Conservation (phyloP, 116 monocot species). For the Zostera marina region DNA sequence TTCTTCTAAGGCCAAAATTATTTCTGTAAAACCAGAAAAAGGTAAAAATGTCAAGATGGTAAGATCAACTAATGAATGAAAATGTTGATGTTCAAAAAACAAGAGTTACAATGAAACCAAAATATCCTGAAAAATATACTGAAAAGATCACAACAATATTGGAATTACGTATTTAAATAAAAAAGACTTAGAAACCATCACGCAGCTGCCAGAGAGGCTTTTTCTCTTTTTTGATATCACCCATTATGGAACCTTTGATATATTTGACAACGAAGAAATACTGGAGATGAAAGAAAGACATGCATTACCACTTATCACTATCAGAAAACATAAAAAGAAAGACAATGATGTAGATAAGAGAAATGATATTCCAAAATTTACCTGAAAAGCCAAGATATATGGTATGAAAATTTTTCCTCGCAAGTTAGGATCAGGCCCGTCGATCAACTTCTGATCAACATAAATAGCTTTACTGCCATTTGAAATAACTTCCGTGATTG, state of each 20-base stretch:
- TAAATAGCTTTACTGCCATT: conserved; percentile 42
- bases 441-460: conserved; percentile 55
- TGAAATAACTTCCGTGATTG: conserved; percentile 31
- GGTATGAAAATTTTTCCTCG: conserved; percentile 48
- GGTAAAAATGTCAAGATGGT: too few species aligned
- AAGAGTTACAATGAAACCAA: too few species aligned
- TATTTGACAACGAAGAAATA: conserved; percentile 40
- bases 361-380: background rate
- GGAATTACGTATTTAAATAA: conserved; percentile 14
- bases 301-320: too few species aligned
- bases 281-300: conserved; percentile 12
- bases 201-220: conserved; percentile 40
- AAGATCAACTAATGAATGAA: too few species aligned
- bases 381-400: conserved; percentile 44
- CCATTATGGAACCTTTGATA: conserved; percentile 24
- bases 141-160: too few species aligned
- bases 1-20: too few species aligned
- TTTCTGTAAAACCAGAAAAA: too few species aligned
- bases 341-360: background rate
- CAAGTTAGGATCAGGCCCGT: conserved; percentile 50
- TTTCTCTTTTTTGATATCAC: conserved; percentile 23
- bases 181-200: conserved; percentile 25
- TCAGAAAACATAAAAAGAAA: background rate
- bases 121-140: background rate
- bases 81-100: too few species aligned